Conservation (phyloP, 1,139 yeast genomes). For the Pichia sp. region DNA sequence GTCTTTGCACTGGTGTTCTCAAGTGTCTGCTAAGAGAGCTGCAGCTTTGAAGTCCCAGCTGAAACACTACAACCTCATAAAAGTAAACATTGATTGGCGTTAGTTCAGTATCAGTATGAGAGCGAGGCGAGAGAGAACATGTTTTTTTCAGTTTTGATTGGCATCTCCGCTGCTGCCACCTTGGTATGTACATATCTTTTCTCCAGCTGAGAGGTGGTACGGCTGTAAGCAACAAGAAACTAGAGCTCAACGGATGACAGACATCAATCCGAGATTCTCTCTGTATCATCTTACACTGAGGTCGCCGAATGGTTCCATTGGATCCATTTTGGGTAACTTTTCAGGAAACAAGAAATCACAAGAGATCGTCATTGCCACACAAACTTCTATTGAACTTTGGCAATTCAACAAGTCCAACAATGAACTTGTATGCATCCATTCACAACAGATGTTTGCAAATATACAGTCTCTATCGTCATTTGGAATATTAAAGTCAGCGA, state of each 20-base stretch:
- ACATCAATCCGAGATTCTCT: slow-evolving; percentile 35
- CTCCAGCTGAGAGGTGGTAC: too few relatives aligned
- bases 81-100: too few relatives aligned
- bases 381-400: slow-evolving; percentile 47
- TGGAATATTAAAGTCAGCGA: slow-evolving; percentile 43
- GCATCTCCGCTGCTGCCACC: too few relatives aligned
- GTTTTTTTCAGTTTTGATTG: too few relatives aligned
- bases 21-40: too few relatives aligned
- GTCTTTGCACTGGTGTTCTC: too few relatives aligned
- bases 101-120: too few relatives aligned
- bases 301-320: slow-evolving; percentile 44
- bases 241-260: slow-evolving; percentile 11
- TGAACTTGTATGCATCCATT: slow-evolving; percentile 35
- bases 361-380: slow-evolving; percentile 54
- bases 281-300: slow-evolving; percentile 65
- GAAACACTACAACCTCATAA: too few relatives aligned
- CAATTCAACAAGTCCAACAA: slow-evolving; percentile 51
- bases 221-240: too few relatives aligned
- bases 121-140: too few relatives aligned
- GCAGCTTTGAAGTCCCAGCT: too few relatives aligned
- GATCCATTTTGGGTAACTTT: slow-evolving; percentile 63
- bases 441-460: slow-evolving; percentile 51
- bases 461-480: slow-evolving; percentile 48
- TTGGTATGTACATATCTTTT: too few relatives aligned
- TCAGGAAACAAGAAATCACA: slow-evolving; percentile 49